Percentiles rank a stretch among this genome's conserved stretches.
Conservation (phyloP, 148 eudicot genomes). For the Fagopyrum esculentum region DNA sequence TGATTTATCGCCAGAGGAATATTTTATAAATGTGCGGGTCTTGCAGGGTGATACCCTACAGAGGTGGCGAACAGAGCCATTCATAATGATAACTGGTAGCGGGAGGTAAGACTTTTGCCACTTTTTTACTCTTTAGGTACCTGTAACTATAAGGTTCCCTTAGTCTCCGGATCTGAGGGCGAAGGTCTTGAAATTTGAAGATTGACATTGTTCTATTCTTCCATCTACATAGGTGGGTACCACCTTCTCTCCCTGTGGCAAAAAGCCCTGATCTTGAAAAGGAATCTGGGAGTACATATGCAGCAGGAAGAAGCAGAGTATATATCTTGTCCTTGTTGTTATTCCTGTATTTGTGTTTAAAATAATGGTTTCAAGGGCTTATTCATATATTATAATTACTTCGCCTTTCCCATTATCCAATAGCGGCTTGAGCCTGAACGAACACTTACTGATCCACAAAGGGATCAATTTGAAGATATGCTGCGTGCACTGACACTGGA, state of each 20-base stretch:
- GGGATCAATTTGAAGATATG: conserved; percentile 99
- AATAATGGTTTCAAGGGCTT: neutral
- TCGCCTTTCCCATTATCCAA: neutral
- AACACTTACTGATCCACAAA: conserved; percentile 83
- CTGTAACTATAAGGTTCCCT: no score
- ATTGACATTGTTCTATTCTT: conserved; percentile 1
- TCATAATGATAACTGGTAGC: conserved; percentile 95
- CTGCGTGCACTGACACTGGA: conserved; percentile 90
- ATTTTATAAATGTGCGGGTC: conserved; percentile 7
- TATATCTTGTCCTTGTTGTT: neutral
- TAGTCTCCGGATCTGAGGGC: no score
- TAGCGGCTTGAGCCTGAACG: conserved; percentile 85
- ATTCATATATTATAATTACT: neutral
- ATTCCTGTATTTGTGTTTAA: neutral
- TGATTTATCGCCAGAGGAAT: neutral
- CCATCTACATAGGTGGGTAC: conserved; percentile 63
- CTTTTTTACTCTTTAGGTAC: no score
- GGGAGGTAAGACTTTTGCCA: conserved; percentile 52
- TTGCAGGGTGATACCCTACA: conserved; percentile 92
- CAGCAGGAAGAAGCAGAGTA: conserved; percentile 98
- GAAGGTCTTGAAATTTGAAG: neutral
- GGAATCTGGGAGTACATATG: conserved; percentile 70
- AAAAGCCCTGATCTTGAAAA: conserved; percentile 76
- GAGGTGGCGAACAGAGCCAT: conserved; percentile 97
- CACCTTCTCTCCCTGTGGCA: conserved; percentile 66